Percentiles rank a stretch among this genome's conserved stretches.
Evolutionary conservation across 2,329 filamentous ascomycete genomes (phyloP).

Genomic region (Colletotrichum australisinense): DNA sequence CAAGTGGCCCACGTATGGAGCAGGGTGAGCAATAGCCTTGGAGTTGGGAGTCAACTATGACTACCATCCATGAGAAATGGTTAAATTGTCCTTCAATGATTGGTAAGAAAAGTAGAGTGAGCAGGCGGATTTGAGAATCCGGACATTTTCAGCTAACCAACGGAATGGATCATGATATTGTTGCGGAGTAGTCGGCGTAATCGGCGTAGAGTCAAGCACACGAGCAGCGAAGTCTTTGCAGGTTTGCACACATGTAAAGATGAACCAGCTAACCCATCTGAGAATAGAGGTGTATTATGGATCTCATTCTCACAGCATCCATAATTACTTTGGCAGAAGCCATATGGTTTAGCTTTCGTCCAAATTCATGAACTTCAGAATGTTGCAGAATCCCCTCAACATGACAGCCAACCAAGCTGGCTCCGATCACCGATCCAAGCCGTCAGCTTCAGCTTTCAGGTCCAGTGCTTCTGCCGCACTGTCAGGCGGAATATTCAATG

Average conservation of each 20-base stretch:
- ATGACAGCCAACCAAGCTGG: neutral
- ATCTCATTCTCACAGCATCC: neutral
- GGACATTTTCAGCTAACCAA: too few relatives aligned
- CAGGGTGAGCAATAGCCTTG: neutral
- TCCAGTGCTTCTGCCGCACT: neutral
- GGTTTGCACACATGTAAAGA: neutral
- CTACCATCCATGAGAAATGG: neutral
- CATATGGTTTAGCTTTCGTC: neutral
- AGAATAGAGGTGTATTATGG: neutral
- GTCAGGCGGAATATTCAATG: neutral
- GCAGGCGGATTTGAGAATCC: neutral
- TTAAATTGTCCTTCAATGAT: neutral
- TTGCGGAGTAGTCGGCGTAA: neutral
- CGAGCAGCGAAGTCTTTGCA: neutral
- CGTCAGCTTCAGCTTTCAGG: neutral
- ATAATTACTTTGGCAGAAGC: neutral
- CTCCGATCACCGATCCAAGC: neutral
- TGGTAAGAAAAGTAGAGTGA: neutral
- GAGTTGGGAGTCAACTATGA: neutral
- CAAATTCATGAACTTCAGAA: neutral
- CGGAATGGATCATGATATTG: neutral
- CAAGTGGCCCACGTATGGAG: neutral
- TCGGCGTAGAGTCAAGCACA: neutral
- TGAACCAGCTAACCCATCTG: neutral
- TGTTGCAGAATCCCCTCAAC: neutral